Evolutionary conservation across 108 stramenopile species (phyloP).

Genomic region (Conticribra guillardii): DNA sequence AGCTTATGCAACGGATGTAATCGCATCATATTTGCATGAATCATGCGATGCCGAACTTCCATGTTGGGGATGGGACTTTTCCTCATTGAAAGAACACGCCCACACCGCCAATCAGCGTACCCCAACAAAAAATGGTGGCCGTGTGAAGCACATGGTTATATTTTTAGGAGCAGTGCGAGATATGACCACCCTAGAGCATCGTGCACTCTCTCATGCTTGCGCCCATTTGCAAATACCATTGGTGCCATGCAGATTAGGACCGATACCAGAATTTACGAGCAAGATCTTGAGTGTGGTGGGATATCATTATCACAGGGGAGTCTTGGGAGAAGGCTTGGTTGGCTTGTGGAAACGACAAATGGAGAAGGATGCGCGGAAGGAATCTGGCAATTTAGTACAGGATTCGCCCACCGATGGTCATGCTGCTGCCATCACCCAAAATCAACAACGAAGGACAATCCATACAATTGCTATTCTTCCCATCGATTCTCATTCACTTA

Average conservation of each 20-base stretch:
- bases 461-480: conserved; percentile 62
- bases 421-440: background rate
- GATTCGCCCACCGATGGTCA: too few relatives aligned
- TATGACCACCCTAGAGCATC: conserved; percentile 64
- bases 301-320: conserved; percentile 54
- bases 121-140: conserved; percentile 11
- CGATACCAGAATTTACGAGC: conserved; percentile 77
- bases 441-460: conserved; percentile 37
- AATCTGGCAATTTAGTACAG: too few relatives aligned
- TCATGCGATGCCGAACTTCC: conserved; percentile 70
- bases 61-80: conserved; percentile 50
- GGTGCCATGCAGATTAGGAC: conserved; percentile 66
- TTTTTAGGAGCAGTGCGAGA: conserved; percentile 83
- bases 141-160: conserved; percentile 40
- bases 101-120: too few relatives aligned
- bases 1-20: conserved; percentile 16
- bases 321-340: conserved; percentile 38
- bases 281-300: conserved; percentile 74
- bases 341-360: conserved; percentile 33
- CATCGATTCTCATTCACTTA: conserved; percentile 34
- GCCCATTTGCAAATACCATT: conserved; percentile 38
- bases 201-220: conserved; percentile 53
- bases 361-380: background rate
- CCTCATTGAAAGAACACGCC: background rate
- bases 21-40: conserved; percentile 79